phyloP scores from a whole-genome alignment of 352 stramenopile genomes.

The Globisporangium spinosum region DNA sequence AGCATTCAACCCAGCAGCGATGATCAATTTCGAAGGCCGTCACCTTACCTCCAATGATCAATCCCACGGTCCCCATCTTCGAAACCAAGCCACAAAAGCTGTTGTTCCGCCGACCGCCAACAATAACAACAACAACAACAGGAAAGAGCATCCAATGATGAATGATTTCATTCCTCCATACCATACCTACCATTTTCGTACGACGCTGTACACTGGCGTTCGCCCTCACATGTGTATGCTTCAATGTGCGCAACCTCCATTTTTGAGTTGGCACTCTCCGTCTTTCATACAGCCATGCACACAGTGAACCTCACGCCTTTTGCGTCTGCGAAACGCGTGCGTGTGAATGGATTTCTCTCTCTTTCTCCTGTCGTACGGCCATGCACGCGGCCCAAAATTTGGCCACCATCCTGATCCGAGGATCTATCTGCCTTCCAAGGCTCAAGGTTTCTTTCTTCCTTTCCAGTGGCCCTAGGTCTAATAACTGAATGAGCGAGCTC shows the following conservation, averaged over 20 bases:
- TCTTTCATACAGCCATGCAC: conserved; percentile 4
- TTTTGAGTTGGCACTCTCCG: neutral
- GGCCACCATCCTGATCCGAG: neutral
- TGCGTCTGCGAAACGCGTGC: neutral
- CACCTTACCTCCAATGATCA: neutral
- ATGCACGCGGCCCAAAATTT: conserved; percentile 3
- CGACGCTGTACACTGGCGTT: neutral
- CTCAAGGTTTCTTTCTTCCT: too few relatives aligned
- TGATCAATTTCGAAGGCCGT: neutral
- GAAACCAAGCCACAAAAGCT: neutral
- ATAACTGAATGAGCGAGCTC: neutral
- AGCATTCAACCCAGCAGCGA: neutral
- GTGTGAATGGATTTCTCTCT: neutral
- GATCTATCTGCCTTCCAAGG: neutral
- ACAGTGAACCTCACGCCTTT: neutral
- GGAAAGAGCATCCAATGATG: neutral
- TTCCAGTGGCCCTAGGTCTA: neutral
- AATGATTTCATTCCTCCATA: neutral
- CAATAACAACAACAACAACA: too few relatives aligned
- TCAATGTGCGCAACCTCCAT: conserved; percentile 1
- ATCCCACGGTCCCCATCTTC: neutral
- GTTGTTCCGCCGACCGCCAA: neutral
- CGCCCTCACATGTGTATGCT: neutral
- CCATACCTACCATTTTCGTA: neutral
- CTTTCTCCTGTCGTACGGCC: neutral